phyloP scores from a whole-genome alignment of 2,329 filamentous ascomycete genomes.

The Ilyonectria robusta region DNA sequence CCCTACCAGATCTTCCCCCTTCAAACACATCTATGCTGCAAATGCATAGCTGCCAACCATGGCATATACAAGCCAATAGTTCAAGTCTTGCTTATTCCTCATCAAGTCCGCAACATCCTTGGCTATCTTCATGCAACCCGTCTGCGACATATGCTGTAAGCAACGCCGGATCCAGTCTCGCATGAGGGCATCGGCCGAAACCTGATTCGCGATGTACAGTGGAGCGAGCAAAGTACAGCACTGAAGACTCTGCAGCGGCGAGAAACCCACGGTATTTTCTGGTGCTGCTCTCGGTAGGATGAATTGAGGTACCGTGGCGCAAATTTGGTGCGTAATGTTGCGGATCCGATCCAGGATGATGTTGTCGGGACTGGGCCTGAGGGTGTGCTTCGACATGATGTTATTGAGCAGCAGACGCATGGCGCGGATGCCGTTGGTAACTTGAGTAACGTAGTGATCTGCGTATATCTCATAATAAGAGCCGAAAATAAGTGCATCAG shows the following conservation, averaged over 20 bases:
- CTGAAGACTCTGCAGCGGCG: conserved; percentile 5
- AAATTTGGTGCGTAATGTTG: conserved; percentile 2
- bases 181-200: neutral
- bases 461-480: neutral
- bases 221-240: conserved; percentile 8
- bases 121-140: conserved; percentile 5
- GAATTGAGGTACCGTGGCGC: conserved; percentile 19
- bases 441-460: conserved; percentile 10
- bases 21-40: conserved; percentile 22
- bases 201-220: neutral
- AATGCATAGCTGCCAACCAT: conserved; percentile 47
- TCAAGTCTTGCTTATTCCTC: conserved; percentile 18
- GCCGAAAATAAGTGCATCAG: neutral
- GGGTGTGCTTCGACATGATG: neutral
- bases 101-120: neutral
- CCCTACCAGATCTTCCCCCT: too few relatives aligned
- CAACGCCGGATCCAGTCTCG: conserved; percentile 5
- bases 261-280: neutral
- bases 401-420: conserved; percentile 2
- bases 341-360: neutral
- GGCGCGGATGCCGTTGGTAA: conserved; percentile 4
- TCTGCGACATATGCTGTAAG: neutral
- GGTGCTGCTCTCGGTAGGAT: neutral
- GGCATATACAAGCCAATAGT: conserved; percentile 43
- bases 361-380: neutral